phyloP scores from a whole-genome alignment of 1,139 yeast genomes.

The Magnusiomyces clavatus region DNA sequence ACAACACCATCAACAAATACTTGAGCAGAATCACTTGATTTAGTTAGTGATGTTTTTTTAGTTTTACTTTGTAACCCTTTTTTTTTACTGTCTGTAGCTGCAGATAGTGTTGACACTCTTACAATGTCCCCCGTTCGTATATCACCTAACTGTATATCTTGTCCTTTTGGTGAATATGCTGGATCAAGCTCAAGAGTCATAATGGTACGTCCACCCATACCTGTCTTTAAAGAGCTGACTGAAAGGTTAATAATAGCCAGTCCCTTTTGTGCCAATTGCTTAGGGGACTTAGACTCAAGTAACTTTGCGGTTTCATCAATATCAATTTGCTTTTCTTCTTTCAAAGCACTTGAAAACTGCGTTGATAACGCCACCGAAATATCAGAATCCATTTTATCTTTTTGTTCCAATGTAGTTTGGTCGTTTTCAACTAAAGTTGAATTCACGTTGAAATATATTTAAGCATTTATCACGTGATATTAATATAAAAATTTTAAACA shows the following conservation, averaged over 20 bases:
- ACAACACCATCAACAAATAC: slow-evolving; percentile 51
- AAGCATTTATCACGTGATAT: no score
- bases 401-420: no score
- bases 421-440: no score
- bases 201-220: slow-evolving; percentile 70
- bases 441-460: no score
- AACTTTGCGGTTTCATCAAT: slow-evolving; percentile 27
- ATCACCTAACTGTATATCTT: slow-evolving; percentile 47
- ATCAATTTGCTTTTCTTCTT: slow-evolving; percentile 23
- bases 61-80: slow-evolving; percentile 11
- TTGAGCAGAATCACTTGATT: background rate
- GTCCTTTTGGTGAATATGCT: slow-evolving; percentile 37
- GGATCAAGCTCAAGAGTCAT: slow-evolving; percentile 60
- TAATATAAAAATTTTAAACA: no score
- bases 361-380: slow-evolving; percentile 19
- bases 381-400: no score
- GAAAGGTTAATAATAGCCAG: slow-evolving; percentile 64
- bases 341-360: slow-evolving; percentile 32
- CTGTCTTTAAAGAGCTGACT: slow-evolving; percentile 57
- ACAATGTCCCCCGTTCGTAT: slow-evolving; percentile 71
- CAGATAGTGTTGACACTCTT: slow-evolving; percentile 24
- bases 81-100: slow-evolving; percentile 22
- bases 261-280: slow-evolving; percentile 59
- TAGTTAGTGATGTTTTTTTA: slow-evolving; percentile 15
- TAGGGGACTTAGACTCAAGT: slow-evolving; percentile 43